Base-by-base conservation (phyloP, 192 early-diverging fungal genomes). In the Ramicandelaber brevisporus region DNA sequence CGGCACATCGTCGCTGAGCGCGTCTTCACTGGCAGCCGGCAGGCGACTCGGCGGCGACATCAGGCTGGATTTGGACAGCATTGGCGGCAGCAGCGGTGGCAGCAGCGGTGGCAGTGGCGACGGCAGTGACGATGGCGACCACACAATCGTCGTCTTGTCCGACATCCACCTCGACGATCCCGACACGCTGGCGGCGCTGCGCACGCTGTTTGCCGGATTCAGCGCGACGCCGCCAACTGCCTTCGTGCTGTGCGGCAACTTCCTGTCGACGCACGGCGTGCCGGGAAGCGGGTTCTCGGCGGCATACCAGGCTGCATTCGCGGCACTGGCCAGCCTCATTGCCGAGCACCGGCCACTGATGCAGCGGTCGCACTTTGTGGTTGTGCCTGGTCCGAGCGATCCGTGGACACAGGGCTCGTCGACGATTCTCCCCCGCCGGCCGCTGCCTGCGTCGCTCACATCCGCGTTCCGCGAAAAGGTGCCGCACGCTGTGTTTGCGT, bases 111-210 rank as follows among this genome's bases (percentile, higher is more conserved):
- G n/a, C n/a, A n/a, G n/a, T n/a, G n/a, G n/a, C n/a, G n/a, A n/a
- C n/a, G n/a, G n/a, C n/a, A n/a, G n/a, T n/a, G n/a, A n/a, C n/a
- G n/a, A n/a, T 26, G 39, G 31, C 41, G 36, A 59, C 26, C 59
- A 68, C 11, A 68, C 59, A 7, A 70, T 95, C 27, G 65, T 86
- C 0, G 52, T 84, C 7, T 28, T 95, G 20, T 80, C 81, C 0
- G 81, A 95, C 39, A 61, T 95, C 5, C 75, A 65, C 59, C 62
- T 95, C 11, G 88, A 95, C 45, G 53, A 76, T 38, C 71, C 74
- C 13, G 39, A 77, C 61, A 70, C 71, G 2, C 48, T 87, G 42
- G 50, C 55, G 15, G 76, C 81, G 4, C 47, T 89, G 12, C 46
- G 61, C 5, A 53, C 46, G 7, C 51, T 93, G 8, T 72, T 89